Evolutionary conservation across 805 yeast genomes (phyloP), one percentile per base, ranked within the genome.

Genomic region (Tetrapisispora iriomotensis): DNA sequence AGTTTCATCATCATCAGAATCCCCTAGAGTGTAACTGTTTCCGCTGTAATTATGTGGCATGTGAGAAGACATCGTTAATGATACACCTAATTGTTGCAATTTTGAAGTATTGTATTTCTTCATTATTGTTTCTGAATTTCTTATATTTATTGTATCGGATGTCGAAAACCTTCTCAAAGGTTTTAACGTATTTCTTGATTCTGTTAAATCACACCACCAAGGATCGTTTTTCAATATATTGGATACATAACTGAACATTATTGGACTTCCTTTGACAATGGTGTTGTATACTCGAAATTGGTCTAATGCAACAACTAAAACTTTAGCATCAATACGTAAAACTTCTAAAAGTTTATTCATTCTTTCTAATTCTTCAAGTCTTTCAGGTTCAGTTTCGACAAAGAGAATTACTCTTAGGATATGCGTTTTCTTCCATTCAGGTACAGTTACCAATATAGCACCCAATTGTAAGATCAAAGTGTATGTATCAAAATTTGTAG

Each of bases 401-500:
- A 92, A 90, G 0, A 83, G 94, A 37, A 92, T 78, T 9, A 92
- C 86, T 43, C 98, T 67, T 28, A 92, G 57, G 6, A 60, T 64
- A 54, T 86, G 92, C 0, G 82, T 77, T 35, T 68, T 68, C 46
- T 83, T 78, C 99, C 99, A 92, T 32, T 80, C 82, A 1, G 94
- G 94, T 3, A 92, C 98, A 0, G 98, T 88, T 9, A 83, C 77
- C 42, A 92, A 65, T 48, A 92, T 90, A 1, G 95, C 94, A 3
- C 97, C 98, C 41, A 92, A 66, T 54, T 92, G 99, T 42, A 94
- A 65, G 46, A 92, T 92, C 53, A 92, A 70, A 0, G 97, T 90
- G 54, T 88, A 92, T 0, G 99, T 92, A 59, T 92, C 99, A 56
- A 92, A 87, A 54, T 92, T 92, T 3, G 95, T 87, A 0, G 95